phyloP scores from a whole-genome alignment of 805 yeast species.

The Kuraishia cidri region DNA sequence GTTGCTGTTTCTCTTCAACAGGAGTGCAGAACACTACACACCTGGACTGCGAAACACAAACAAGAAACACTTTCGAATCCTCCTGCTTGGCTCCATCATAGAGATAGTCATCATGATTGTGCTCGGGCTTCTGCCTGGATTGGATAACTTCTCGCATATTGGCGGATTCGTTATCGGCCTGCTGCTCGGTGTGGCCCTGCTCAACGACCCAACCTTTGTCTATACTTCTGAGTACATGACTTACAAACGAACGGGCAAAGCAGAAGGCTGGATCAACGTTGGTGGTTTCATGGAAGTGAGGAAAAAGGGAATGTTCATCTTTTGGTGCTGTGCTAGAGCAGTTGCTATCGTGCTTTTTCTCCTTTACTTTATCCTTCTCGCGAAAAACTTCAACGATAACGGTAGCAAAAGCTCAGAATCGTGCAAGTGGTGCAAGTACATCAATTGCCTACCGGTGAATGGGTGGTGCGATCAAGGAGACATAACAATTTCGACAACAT shows the following conservation, averaged over 20 bases:
- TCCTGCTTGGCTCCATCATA: constrained; percentile 35
- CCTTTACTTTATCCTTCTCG: constrained; percentile 39
- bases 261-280: neutral
- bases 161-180: constrained; percentile 68
- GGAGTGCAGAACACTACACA: constrained; percentile 29
- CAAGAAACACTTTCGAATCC: constrained; percentile 34
- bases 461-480: constrained; percentile 49
- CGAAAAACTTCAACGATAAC: constrained; percentile 34
- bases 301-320: constrained; percentile 30
- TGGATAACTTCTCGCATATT: constrained; percentile 68
- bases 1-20: constrained; percentile 42
- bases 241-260: constrained; percentile 5
- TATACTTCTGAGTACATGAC: constrained; percentile 11
- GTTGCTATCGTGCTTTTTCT: constrained; percentile 34
- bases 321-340: constrained; percentile 44
- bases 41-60: constrained; percentile 16
- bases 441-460: constrained; percentile 61
- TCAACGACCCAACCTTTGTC: constrained; percentile 47
- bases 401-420: constrained; percentile 30
- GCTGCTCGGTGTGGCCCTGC: constrained; percentile 33
- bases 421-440: constrained; percentile 68
- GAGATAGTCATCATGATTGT: constrained; percentile 54
- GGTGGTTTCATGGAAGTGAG: constrained; percentile 10
- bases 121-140: constrained; percentile 61
- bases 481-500: constrained; percentile 1